Conservation (phyloP, 1,284 basidiomycete genomes). For the Inonotus hispidus region DNA sequence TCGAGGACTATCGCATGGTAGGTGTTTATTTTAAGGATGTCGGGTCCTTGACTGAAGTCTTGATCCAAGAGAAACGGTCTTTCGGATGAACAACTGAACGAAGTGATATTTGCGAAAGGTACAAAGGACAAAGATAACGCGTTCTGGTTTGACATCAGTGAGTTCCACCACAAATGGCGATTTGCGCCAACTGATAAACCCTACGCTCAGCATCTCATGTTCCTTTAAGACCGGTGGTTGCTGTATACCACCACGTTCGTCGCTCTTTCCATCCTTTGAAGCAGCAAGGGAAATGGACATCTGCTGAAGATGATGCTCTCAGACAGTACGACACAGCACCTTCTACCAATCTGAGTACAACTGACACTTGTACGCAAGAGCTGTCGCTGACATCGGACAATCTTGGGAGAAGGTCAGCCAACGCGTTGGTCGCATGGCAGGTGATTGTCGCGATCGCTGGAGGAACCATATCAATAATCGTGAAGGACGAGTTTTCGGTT, state of each 20-base stretch:
- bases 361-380: slow-evolving; percentile 35
- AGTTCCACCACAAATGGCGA: slow-evolving; percentile 25
- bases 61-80: slow-evolving; percentile 40
- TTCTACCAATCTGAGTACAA: slow-evolving; percentile 11
- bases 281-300: slow-evolving; percentile 65
- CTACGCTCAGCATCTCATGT: slow-evolving; percentile 51
- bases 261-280: slow-evolving; percentile 62
- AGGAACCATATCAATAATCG: slow-evolving; percentile 69
- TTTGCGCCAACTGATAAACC: slow-evolving; percentile 13
- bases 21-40: background rate
- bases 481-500: slow-evolving; percentile 48
- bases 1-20: slow-evolving; percentile 59
- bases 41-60: slow-evolving; percentile 11
- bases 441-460: slow-evolving; percentile 80
- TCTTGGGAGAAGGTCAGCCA: slow-evolving; percentile 73
- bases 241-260: slow-evolving; percentile 77
- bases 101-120: slow-evolving; percentile 61
- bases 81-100: slow-evolving; percentile 46
- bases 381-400: slow-evolving; percentile 63
- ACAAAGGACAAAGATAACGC: slow-evolving; percentile 50
- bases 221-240: slow-evolving; percentile 68
- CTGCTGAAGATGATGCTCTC: slow-evolving; percentile 61
- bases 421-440: slow-evolving; percentile 63
- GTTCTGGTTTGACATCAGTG: slow-evolving; percentile 78
- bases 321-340: slow-evolving; percentile 42